Evolutionary conservation across 108 stramenopile genomes (phyloP).

Genomic region (Bacterosira constricta): DNA sequence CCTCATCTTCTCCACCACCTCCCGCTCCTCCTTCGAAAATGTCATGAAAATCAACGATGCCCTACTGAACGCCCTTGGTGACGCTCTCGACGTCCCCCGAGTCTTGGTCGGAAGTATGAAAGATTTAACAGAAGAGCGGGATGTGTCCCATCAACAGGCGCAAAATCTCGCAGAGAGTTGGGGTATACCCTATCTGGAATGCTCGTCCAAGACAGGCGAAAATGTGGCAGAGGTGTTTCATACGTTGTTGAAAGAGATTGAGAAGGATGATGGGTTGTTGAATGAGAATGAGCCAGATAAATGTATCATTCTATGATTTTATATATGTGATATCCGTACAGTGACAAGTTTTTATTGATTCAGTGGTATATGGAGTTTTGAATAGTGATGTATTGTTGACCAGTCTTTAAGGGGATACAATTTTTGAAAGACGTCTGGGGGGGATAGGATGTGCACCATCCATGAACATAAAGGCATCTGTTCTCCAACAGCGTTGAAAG

Average conservation of each 20-base stretch:
- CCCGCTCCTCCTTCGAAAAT: conserved; percentile 77
- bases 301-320: conserved; percentile 61
- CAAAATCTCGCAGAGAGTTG: conserved; percentile 71
- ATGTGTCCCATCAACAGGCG: conserved; percentile 65
- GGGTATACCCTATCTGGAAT: conserved; percentile 86
- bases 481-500: neutral
- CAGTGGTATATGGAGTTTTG: neutral
- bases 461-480: neutral
- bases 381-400: neutral
- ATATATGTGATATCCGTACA: neutral
- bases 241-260: conserved; percentile 83
- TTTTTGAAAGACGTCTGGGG: neutral
- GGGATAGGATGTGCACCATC: no score
- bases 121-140: conserved; percentile 70
- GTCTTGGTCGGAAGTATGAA: conserved; percentile 88
- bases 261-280: conserved; percentile 88
- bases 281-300: conserved; percentile 70
- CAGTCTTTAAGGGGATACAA: neutral
- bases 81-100: conserved; percentile 84
- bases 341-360: neutral
- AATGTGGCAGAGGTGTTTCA: conserved; percentile 89
- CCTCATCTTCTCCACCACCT: conserved; percentile 77
- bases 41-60: conserved; percentile 82
- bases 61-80: conserved; percentile 79
- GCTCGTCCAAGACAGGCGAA: conserved; percentile 79